phyloP scores from a whole-genome alignment of 306 rosid genomes.

The Rubus idaeus region DNA sequence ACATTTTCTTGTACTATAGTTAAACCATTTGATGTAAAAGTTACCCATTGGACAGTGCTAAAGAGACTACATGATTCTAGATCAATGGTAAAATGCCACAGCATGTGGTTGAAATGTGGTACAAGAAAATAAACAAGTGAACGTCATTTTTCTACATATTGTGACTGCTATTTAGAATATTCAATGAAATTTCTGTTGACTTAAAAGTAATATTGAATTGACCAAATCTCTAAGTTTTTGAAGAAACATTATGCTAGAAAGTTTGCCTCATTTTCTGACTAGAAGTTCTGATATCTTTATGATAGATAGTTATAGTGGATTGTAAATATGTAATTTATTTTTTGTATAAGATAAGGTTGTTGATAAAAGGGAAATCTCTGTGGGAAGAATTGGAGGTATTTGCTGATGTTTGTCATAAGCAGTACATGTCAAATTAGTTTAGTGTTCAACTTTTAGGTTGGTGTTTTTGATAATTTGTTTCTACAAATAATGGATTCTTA shows the following conservation, averaged over 20 bases:
- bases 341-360: background rate
- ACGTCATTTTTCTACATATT: background rate
- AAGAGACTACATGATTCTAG: background rate
- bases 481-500: constrained; percentile 14
- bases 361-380: background rate
- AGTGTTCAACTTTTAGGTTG: background rate
- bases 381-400: background rate
- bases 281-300: background rate
- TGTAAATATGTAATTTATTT: too few relatives aligned
- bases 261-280: background rate
- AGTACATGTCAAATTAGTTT: background rate
- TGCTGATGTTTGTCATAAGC: background rate
- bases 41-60: background rate
- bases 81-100: background rate
- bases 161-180: background rate
- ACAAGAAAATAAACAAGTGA: background rate
- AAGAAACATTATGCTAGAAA: background rate
- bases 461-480: background rate
- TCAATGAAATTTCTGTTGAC: background rate
- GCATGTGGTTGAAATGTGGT: background rate
- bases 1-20: background rate
- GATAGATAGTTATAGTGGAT: too few relatives aligned
- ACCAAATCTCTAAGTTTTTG: background rate
- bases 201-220: background rate
- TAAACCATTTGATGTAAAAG: background rate